Percentiles rank a stretch among this genome's conserved stretches.
These are phyloP conservation scores for Chrysochromulina tobinii DNA, from an alignment of 78 protist genomes.

Conservation along the genomic window DNA sequence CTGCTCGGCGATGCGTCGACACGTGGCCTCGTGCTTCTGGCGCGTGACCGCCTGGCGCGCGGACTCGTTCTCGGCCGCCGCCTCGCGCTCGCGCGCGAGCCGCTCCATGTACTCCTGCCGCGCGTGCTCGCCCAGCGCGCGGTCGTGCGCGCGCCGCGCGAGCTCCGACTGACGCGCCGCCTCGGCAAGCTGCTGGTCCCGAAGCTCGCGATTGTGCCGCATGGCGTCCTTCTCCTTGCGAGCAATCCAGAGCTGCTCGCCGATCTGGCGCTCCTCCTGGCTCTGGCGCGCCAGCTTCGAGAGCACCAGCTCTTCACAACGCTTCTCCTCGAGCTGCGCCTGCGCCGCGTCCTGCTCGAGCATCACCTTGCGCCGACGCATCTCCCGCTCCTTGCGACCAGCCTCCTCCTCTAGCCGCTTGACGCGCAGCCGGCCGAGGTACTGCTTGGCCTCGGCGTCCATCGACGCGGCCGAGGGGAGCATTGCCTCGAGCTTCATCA, in stretches of 20 bases:
- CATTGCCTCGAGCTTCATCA: not conserved
- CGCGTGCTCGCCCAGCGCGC: not conserved
- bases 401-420: not conserved
- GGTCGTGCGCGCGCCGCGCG: not conserved
- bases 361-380: slow-evolving; percentile 42
- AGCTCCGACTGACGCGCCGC: not conserved
- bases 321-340: slow-evolving; percentile 24
- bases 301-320: slow-evolving; percentile 10
- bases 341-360: slow-evolving; percentile 31
- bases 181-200: slow-evolving; percentile 8
- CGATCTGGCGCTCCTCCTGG: slow-evolving; percentile 6
- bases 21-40: not conserved
- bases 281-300: not conserved
- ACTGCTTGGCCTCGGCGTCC: not conserved
- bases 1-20: not conserved
- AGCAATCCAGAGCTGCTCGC: slow-evolving; percentile 13
- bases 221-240: slow-evolving; percentile 31
- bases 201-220: slow-evolving; percentile 19
- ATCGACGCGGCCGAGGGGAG: not conserved
- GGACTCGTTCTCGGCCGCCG: not conserved
- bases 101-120: not conserved
- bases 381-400: slow-evolving; percentile 38
- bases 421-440: not conserved
- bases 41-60: not conserved
- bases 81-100: not conserved